Conservation (phyloP, 2,329 filamentous ascomycete genomes). For the Epichloe sp. region DNA sequence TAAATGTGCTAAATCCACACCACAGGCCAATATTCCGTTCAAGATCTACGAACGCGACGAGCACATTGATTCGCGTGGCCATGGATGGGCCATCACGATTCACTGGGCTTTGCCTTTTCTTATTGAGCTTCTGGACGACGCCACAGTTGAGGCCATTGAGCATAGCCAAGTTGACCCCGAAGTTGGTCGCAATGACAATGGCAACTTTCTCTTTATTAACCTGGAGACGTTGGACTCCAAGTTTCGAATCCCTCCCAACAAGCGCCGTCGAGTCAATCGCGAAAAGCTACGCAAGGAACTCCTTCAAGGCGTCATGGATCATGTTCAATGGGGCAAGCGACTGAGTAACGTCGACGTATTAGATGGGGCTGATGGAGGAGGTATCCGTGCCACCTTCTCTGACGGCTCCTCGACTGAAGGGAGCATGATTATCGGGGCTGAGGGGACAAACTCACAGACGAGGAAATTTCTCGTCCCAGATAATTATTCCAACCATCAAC, state of each 20-base stretch:
- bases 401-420: conserved; percentile 21
- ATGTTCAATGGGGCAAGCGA: conserved; percentile 20
- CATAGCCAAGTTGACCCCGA: conserved; percentile 20
- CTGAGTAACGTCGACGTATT: conserved; percentile 15
- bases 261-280: conserved; percentile 23
- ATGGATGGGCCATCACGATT: conserved; percentile 47
- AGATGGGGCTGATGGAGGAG: conserved; percentile 11
- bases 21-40: conserved; percentile 18
- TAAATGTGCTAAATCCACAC: neutral
- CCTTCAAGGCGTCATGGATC: conserved; percentile 13
- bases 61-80: conserved; percentile 17
- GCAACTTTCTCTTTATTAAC: conserved; percentile 28
- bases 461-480: conserved; percentile 21
- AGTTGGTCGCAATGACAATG: conserved; percentile 25
- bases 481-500: conserved; percentile 17
- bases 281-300: conserved; percentile 21
- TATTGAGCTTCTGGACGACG: conserved; percentile 12
- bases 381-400: conserved; percentile 16
- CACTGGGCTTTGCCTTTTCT: conserved; percentile 38
- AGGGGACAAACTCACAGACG: conserved; percentile 25
- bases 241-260: conserved; percentile 25
- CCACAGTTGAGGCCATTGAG: conserved; percentile 13
- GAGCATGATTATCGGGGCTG: conserved; percentile 25
- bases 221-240: conserved; percentile 23
- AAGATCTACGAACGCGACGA: conserved; percentile 19